Evolutionary conservation across 345 rosid species (phyloP).

Genomic region (Ceriops zippeliana): DNA sequence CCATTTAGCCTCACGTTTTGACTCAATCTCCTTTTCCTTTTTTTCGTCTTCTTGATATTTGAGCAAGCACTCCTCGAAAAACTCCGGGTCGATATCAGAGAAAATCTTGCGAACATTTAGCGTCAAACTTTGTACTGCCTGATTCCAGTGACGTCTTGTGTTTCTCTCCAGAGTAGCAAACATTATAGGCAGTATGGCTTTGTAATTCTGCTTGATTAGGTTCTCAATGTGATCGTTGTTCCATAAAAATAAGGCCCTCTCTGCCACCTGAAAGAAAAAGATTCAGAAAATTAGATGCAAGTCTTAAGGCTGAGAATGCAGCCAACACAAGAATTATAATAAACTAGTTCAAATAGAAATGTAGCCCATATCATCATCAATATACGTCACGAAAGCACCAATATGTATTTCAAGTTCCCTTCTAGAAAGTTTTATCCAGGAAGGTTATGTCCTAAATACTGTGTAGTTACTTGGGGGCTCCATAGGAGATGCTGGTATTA

Average conservation of each 20-base stretch:
- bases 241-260: slow-evolving; percentile 7
- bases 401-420: not conserved
- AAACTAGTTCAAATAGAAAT: not conserved
- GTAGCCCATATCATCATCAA: not conserved
- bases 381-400: not conserved
- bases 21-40: not conserved
- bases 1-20: slow-evolving; percentile 4
- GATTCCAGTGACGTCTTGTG: slow-evolving; percentile 7
- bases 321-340: not conserved
- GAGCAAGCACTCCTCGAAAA: slow-evolving; percentile 4
- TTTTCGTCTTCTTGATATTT: slow-evolving; percentile 5
- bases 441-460: not conserved
- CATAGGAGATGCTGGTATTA: not conserved
- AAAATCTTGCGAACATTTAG: slow-evolving; percentile 7
- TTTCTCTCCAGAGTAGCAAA: slow-evolving; percentile 10
- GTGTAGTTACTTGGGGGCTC: not conserved
- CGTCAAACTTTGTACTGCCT: slow-evolving; percentile 8
- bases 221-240: slow-evolving; percentile 12
- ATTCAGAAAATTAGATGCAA: not conserved
- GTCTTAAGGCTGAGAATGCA: not conserved
- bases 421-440: not conserved
- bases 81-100: slow-evolving; percentile 5
- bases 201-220: slow-evolving; percentile 8
- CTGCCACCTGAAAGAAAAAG: not conserved
- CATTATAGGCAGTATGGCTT: slow-evolving; percentile 5